Evolutionary conservation across 1,284 basidiomycete species (phyloP).

Genomic region (Crocinoboletus sp.): DNA sequence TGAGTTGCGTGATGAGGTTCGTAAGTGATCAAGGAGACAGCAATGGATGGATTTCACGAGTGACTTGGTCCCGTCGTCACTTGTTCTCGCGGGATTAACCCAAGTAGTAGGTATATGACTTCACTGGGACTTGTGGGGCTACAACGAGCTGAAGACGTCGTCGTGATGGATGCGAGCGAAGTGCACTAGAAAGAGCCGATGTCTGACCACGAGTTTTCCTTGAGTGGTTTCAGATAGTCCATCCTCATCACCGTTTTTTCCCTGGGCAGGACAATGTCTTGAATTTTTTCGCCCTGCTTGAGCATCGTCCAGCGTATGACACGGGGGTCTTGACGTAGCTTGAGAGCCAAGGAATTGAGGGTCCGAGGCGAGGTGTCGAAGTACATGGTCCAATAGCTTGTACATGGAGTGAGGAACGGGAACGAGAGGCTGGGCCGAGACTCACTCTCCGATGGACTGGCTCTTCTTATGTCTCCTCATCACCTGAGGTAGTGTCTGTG

Average conservation of each 20-base stretch:
- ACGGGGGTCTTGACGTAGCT: conserved; percentile 74
- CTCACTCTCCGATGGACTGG: conserved; percentile 75
- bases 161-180: not conserved
- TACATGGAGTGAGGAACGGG: conserved; percentile 9
- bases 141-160: not conserved
- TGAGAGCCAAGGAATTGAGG: conserved; percentile 56
- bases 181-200: conserved; percentile 10
- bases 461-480: conserved; percentile 67
- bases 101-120: too few relatives aligned
- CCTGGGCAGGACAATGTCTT: conserved; percentile 51
- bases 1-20: not conserved
- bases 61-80: too few relatives aligned
- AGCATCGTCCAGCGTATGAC: conserved; percentile 81
- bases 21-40: too few relatives aligned
- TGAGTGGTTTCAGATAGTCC: conserved; percentile 25
- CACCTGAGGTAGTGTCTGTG: conserved; percentile 66
- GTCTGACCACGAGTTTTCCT: conserved; percentile 28
- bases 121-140: too few relatives aligned
- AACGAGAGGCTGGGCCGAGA: conserved; percentile 21
- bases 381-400: conserved; percentile 86
- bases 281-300: conserved; percentile 71
- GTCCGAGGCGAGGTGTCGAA: conserved; percentile 81
- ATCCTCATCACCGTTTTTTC: conserved; percentile 35
- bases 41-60: not conserved
- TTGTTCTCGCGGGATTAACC: not conserved